Conservation (phyloP, 164 flowering plant genomes). For the Chloranthus sessilifolius region DNA sequence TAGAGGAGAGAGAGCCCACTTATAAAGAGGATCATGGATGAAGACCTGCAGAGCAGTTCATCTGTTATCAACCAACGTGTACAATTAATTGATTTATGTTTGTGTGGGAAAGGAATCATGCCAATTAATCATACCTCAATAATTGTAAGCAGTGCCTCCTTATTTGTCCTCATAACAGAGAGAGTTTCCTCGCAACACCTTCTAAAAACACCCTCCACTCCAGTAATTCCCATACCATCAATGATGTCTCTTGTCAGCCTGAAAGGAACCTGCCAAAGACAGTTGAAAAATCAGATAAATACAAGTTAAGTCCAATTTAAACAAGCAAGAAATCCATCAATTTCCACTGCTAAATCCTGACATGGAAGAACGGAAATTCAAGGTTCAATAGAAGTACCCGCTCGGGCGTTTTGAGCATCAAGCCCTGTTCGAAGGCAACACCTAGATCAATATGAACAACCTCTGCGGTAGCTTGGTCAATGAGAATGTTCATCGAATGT, state of each 20-base stretch:
- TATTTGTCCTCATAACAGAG: slow-evolving; percentile 91
- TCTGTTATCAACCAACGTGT: slow-evolving; percentile 6
- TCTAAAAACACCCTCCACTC: slow-evolving; percentile 94
- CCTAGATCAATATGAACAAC: slow-evolving; percentile 99
- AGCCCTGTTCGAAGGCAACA: slow-evolving; percentile 98
- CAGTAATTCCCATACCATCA: slow-evolving; percentile 98
- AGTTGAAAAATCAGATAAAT: slow-evolving; percentile 1
- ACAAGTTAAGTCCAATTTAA: no score
- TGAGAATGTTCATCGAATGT: slow-evolving; percentile 90
- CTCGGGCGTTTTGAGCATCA: slow-evolving; percentile 99
- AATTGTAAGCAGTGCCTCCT: slow-evolving; percentile 92
- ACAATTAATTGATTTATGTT: background rate
- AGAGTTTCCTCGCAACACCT: slow-evolving; percentile 97
- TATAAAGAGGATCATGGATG: slow-evolving; percentile 95
- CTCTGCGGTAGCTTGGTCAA: slow-evolving; percentile 93
- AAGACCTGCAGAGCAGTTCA: slow-evolving; percentile 62
- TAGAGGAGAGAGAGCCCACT: slow-evolving; percentile 97
- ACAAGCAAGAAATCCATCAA: no score
- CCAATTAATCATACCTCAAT: slow-evolving; percentile 57
- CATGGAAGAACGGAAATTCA: slow-evolving; percentile 2
- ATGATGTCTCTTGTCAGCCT: slow-evolving; percentile 95
- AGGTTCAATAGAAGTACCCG: slow-evolving; percentile 37
- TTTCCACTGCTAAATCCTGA: no score
- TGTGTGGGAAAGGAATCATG: background rate
- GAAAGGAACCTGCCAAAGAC: slow-evolving; percentile 70